Conservation (phyloP, 495 filamentous ascomycete genomes). For the Cladorrhinum samala region DNA sequence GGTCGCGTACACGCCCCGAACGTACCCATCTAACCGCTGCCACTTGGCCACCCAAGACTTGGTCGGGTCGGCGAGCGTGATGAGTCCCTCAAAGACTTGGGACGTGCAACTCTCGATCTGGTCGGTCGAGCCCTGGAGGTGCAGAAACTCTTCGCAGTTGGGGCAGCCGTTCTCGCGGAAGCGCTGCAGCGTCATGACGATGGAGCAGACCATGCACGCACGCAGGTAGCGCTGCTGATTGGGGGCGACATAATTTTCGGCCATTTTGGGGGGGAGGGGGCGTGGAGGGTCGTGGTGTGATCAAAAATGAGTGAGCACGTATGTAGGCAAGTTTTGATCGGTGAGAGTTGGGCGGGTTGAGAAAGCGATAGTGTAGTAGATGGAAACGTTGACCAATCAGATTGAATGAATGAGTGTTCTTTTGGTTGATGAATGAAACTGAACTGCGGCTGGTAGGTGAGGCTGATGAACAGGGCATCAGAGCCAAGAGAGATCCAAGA, state of each 20-base stretch:
- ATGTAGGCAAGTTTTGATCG: too few species aligned
- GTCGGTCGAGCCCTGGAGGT: conserved; percentile 70
- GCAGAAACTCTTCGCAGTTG: conserved; percentile 89
- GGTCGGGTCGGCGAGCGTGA: conserved; percentile 68
- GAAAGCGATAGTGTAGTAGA: too few species aligned
- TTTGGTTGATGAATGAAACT: too few species aligned
- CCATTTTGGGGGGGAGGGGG: conserved; percentile 16
- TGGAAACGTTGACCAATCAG: too few species aligned
- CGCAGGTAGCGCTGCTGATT: conserved; percentile 74
- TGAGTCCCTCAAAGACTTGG: conserved; percentile 85
- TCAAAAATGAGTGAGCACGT: too few species aligned
- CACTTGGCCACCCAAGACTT: conserved; percentile 89
- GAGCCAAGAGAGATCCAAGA: background rate
- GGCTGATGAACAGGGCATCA: too few species aligned
- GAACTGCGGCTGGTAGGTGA: too few species aligned
- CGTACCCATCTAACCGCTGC: conserved; percentile 84
- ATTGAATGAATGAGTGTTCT: too few species aligned
- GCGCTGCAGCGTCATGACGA: conserved; percentile 73
- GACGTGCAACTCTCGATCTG: conserved; percentile 88
- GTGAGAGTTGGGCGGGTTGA: too few species aligned
- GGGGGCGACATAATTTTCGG: conserved; percentile 55
- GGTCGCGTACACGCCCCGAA: conserved; percentile 82
- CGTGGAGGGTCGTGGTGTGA: background rate
- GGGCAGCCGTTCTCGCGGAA: conserved; percentile 85
- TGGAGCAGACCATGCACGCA: conserved; percentile 97